Evolutionary conservation across 106 monocot genomes (phyloP), one percentile per base, ranked within the genome.

Genomic region (Allium fistulosum): DNA sequence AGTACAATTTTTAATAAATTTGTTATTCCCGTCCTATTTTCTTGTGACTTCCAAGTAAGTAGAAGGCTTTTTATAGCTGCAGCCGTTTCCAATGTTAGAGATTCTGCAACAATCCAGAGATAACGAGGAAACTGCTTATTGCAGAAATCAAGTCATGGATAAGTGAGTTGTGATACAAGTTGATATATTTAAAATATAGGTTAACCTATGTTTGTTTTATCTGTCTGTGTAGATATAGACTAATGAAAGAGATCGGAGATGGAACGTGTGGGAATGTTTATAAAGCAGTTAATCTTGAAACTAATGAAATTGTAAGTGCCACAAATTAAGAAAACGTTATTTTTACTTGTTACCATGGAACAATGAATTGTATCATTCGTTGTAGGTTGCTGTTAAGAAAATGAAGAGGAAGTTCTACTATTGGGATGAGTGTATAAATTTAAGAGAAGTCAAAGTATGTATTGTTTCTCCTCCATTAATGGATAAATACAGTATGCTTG

Each of bases 351-450:
- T 49, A 48, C 11, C 49, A 17, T 65, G 48, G 8, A 11, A 16
- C 65, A 65, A 45, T 46, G 45, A 57, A 57, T 55, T 55, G 15
- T 9, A 7, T 26, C 7, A 59, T 70, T 17, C 7, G 47, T 70
- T 12, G 53, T 71, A 94, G 93, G 93, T 94, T 86, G 93, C 93
- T 46, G 65, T 94, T 18, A 94, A 94, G 78, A 94, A 84, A 76
- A 89, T 94, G 86, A 94, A 88, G 70, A 86, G 86, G 68, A 93
- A 88, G 49, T 93, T 84, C 56, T 84, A 79, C 62, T 84, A 26
- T 27, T 93, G 84, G 89, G 89, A 94, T 27, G 84, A 86, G 26
- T 86, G 89, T 27, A 78, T 81, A 72, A 89, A 82, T 82, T 79
- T 89, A 3, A 81, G 89, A 17, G 93, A 94, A 77, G 80, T 89